Conservation (phyloP, 495 filamentous ascomycete genomes). For the Trichocladium antarcticum region DNA sequence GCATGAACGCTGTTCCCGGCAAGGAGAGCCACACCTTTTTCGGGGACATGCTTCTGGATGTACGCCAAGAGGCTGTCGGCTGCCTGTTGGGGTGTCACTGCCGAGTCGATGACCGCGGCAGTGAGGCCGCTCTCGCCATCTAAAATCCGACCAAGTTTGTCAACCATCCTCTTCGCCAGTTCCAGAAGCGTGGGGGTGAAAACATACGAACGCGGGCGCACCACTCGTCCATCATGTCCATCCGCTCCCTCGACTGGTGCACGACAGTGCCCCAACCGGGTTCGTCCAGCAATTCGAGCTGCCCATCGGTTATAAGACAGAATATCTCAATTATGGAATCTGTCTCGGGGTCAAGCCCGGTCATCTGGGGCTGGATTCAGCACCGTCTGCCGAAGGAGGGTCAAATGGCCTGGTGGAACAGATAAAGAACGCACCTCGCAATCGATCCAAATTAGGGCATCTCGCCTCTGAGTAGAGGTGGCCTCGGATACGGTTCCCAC, state of each 20-base stretch:
- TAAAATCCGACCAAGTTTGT: neutral
- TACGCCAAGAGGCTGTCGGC: slow-evolving; percentile 66
- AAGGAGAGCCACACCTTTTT: slow-evolving; percentile 53
- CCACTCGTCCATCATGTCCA: slow-evolving; percentile 66
- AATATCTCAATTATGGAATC: slow-evolving; percentile 88
- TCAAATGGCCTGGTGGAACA: neutral
- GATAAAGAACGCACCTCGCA: slow-evolving; percentile 53
- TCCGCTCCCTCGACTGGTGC: slow-evolving; percentile 56
- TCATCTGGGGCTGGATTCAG: slow-evolving; percentile 55
- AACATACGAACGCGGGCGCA: slow-evolving; percentile 33
- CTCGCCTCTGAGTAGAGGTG: neutral
- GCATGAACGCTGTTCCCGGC: slow-evolving; percentile 90
- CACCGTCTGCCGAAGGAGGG: neutral
- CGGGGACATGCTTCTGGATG: slow-evolving; percentile 57
- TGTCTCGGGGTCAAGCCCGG: slow-evolving; percentile 64
- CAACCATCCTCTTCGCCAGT: neutral
- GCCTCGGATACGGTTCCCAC: neutral
- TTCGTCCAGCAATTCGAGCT: slow-evolving; percentile 65
- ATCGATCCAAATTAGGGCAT: slow-evolving; percentile 77
- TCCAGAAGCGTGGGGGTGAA: neutral
- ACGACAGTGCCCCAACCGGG: slow-evolving; percentile 71
- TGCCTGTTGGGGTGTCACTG: slow-evolving; percentile 58
- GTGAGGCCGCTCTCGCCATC: slow-evolving; percentile 70
- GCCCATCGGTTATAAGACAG: slow-evolving; percentile 78
- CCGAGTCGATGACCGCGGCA: slow-evolving; percentile 60